Conservation (phyloP, 169 alveolate species). For the Babesia divergens region DNA sequence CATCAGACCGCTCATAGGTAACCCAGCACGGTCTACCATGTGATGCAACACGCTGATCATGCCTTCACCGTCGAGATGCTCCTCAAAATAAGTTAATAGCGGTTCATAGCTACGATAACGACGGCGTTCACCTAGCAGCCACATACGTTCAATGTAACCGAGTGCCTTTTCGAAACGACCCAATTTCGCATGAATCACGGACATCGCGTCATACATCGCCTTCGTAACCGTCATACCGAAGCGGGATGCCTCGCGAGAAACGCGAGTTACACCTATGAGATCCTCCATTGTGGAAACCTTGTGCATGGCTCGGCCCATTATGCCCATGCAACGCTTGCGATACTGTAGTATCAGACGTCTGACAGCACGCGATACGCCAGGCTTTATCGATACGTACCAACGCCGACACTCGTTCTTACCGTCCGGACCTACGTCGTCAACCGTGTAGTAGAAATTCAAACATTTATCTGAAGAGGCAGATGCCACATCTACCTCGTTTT, state of each 20-base stretch:
- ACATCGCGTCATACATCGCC: conserved; percentile 37
- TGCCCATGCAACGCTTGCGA: conserved; percentile 25
- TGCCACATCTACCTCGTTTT: neutral
- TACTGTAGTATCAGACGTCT: neutral
- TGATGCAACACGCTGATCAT: conserved; percentile 24
- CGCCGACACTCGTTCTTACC: neutral
- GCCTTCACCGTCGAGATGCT: conserved; percentile 17
- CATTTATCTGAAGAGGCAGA: neutral
- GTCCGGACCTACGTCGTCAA: neutral
- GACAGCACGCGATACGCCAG: conserved; percentile 8
- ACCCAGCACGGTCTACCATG: conserved; percentile 3
- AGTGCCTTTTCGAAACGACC: conserved; percentile 9
- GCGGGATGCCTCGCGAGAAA: conserved; percentile 22
- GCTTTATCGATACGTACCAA: conserved; percentile 15
- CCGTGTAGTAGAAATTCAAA: conserved; percentile 4
- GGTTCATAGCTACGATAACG: conserved; percentile 32
- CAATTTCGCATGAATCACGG: conserved; percentile 7
- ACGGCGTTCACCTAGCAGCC: conserved; percentile 22
- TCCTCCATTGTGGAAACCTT: conserved; percentile 22
- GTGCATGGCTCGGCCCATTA: conserved; percentile 33
- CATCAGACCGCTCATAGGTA: conserved; percentile 15
- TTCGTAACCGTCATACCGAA: conserved; percentile 12
- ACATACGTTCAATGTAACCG: conserved; percentile 30
- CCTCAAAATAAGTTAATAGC: conserved; percentile 8
- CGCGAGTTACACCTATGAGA: neutral